phyloP scores from a whole-genome alignment of 768 basidiomycete genomes.

The Hortiboletus campestris region DNA sequence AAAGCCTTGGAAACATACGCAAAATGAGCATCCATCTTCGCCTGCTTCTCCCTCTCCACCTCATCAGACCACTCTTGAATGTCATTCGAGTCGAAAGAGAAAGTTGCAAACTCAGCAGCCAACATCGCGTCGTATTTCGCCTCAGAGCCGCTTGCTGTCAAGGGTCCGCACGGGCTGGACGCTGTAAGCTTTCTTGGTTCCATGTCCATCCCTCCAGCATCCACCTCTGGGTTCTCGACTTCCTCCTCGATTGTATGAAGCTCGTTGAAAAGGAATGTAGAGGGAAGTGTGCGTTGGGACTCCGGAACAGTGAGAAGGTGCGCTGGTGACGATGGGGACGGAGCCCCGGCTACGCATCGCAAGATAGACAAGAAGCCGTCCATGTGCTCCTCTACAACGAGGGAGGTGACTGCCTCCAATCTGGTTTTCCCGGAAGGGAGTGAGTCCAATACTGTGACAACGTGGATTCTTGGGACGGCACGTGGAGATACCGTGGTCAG shows the following conservation, averaged over 20 bases:
- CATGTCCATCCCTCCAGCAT: neutral
- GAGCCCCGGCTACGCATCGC: neutral
- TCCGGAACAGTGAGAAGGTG: neutral
- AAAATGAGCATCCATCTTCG: constrained; percentile 14
- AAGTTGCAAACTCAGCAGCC: constrained; percentile 8
- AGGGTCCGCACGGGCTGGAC: neutral
- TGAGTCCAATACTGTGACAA: neutral
- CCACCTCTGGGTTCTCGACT: neutral
- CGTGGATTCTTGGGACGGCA: neutral
- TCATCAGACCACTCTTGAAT: constrained; percentile 16
- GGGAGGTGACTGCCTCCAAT: neutral
- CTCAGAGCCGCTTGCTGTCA: neutral
- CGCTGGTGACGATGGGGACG: neutral
- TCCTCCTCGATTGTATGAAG: neutral
- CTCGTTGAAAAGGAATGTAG: neutral
- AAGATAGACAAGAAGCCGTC: constrained; percentile 1
- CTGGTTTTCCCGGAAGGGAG: neutral
- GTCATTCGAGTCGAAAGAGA: constrained; percentile 9
- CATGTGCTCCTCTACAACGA: neutral
- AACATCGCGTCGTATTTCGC: constrained; percentile 10
- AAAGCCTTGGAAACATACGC: constrained; percentile 7
- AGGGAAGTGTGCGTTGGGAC: neutral
- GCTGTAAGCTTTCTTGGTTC: neutral
- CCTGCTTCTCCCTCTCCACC: constrained; percentile 10
- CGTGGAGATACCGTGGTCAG: neutral